Base-by-base conservation (phyloP, 208 protist genomes). In the Leishmania amazonensis region DNA sequence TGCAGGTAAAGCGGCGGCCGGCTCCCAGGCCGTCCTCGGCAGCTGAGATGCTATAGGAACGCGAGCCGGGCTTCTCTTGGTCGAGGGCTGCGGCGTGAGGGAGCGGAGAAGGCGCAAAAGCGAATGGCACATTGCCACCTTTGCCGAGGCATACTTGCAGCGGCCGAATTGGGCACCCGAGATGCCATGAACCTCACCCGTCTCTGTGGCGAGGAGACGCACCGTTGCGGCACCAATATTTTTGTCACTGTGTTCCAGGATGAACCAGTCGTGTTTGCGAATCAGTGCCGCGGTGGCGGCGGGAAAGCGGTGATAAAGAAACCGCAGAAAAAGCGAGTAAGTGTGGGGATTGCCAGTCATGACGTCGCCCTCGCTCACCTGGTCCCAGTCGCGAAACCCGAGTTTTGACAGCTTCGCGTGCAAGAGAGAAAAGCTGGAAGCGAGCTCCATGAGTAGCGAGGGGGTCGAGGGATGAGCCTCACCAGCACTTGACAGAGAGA, bases 251-350 rank as follows among this genome's bases (percentile, higher is more conserved):
- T 75, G 62, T 49, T 94, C 90, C 11, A 94, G 42, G 45, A 94
- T 60, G 45, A 94, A 92, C 87, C 88, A 94, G 19, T 79, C 53
- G 78, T 91, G 79, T 9, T 72, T 79, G 3, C 79, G 84, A 71
- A 94, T 65, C 35, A 94, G 75, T 9, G 60, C 28, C 1, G 81
- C 68, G 2, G 87, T 92, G 0, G 70, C 70, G 11, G 54, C 35
- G 11, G 83, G 76, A 74, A 89, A 94, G 24, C 82, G 79, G 4
- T 58, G 76, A 47, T 87, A 84, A 9, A 90, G 76, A 76, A 92
- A 94, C 1, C 88, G 86, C 45, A 94, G 17, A 74, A 94, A 92
- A 21, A 74, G 19, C 13, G 79, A 83, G 70, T 91, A 92, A 2
- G 85, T 83, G 72, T 87, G 82, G 11, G 90, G 87, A 68, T 81